Evolutionary conservation across 139 green algal species (phyloP).

Genomic region (Penium margaritaceum): DNA sequence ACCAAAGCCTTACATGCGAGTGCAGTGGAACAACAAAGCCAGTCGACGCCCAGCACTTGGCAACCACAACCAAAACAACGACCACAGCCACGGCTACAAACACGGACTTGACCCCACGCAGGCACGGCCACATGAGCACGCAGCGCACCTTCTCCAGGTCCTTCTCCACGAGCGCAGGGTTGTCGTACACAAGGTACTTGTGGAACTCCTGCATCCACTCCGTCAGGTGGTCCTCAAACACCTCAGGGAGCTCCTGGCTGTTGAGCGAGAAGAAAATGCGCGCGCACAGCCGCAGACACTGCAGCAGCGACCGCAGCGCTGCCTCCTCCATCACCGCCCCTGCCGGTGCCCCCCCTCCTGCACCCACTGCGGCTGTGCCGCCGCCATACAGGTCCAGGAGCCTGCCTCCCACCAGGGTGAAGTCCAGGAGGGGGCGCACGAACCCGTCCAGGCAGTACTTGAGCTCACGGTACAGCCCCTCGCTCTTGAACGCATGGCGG

Average conservation of each 20-base stretch:
- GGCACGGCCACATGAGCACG: too few species aligned
- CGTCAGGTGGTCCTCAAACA: conserved; percentile 76
- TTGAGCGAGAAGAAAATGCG: conserved; percentile 92
- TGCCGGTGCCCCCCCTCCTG: too few species aligned
- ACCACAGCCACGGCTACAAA: too few species aligned
- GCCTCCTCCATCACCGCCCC: conserved; percentile 36
- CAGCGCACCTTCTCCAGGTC: conserved; percentile 15
- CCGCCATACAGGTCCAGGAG: too few species aligned
- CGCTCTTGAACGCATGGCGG: conserved; percentile 61
- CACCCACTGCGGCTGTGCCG: too few species aligned
- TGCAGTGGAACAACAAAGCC: too few species aligned
- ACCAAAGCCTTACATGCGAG: too few species aligned
- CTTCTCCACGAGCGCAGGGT: conserved; percentile 53
- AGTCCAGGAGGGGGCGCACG: conserved; percentile 48
- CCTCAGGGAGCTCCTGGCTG: conserved; percentile 78
- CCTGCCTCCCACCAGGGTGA: conserved; percentile 32
- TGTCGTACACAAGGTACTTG: conserved; percentile 59
- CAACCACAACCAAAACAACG: too few species aligned
- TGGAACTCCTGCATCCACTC: conserved; percentile 44
- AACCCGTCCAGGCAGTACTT: conserved; percentile 73
- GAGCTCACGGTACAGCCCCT: conserved; percentile 54
- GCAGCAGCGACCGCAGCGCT: conserved; percentile 57
- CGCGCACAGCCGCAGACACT: conserved; percentile 59
- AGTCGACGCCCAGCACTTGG: too few species aligned
- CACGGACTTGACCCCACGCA: too few species aligned